A percentile compares a stretch with the other conserved stretches of the same genome.
phyloP scores from a whole-genome alignment of 2,329 filamentous ascomycete species.

The Colletotrichum gloeosporioides region DNA sequence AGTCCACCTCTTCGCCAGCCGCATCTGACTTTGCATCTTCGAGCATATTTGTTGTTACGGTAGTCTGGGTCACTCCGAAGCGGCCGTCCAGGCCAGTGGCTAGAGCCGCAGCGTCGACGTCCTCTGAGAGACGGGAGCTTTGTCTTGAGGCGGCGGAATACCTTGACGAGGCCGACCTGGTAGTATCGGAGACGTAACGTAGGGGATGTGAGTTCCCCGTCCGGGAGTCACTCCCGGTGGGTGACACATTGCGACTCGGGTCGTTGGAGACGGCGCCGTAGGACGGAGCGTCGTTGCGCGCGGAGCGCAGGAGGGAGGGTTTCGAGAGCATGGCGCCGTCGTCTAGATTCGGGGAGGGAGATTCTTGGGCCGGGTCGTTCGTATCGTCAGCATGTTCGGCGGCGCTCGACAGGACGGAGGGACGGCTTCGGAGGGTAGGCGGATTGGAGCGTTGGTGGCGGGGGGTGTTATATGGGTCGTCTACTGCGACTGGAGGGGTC shows the following conservation, averaged over 20 bases:
- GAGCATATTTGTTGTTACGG: constrained; percentile 50
- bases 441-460: background rate
- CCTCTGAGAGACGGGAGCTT: constrained; percentile 48
- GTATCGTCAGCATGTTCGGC: constrained; percentile 23
- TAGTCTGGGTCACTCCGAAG: constrained; percentile 54
- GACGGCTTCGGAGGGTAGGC: constrained; percentile 5
- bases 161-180: constrained; percentile 30
- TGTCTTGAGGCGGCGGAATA: constrained; percentile 37
- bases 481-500: background rate
- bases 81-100: constrained; percentile 59
- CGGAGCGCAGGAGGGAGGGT: constrained; percentile 37
- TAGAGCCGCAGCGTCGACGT: constrained; percentile 56
- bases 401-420: constrained; percentile 5
- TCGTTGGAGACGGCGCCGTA: constrained; percentile 44
- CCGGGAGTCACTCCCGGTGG: constrained; percentile 37
- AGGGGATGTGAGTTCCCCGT: constrained; percentile 35
- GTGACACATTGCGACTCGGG: constrained; percentile 39
- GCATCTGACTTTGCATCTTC: constrained; percentile 37
- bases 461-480: constrained; percentile 17
- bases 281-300: constrained; percentile 33
- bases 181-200: constrained; percentile 37
- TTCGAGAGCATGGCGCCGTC: constrained; percentile 22
- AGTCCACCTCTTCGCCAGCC: constrained; percentile 25
- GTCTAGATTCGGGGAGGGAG: constrained; percentile 15
- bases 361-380: background rate